These are phyloP conservation scores for Sideroxylon spinosum DNA, from an alignment of 179 eudicot genomes.

Conservation along the genomic window DNA sequence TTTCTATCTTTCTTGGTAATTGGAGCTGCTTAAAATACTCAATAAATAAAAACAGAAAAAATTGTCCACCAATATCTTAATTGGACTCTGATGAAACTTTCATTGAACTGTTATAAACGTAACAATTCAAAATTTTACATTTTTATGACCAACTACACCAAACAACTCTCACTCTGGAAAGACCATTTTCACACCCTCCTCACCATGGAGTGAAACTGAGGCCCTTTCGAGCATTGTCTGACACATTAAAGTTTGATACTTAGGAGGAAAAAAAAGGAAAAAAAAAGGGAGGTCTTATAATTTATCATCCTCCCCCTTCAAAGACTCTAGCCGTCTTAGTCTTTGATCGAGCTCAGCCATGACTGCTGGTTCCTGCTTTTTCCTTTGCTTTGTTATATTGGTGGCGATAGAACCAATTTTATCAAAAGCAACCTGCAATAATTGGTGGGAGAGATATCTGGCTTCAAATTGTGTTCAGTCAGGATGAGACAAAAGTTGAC, in stretches of 20 bases:
- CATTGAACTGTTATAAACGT: no score
- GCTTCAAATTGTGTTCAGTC: background rate
- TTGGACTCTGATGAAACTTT: background rate
- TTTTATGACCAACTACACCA: background rate
- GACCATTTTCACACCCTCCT: background rate
- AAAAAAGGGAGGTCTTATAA: background rate
- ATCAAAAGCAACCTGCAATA: slow-evolving; percentile 81
- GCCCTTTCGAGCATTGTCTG: background rate
- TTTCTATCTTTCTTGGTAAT: no score
- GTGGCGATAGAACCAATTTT: slow-evolving; percentile 76
- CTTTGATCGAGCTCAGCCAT: slow-evolving; percentile 92
- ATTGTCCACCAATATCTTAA: background rate
- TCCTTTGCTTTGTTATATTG: slow-evolving; percentile 76
- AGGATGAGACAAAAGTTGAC: background rate
- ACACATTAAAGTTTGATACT: background rate
- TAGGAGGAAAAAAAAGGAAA: background rate
- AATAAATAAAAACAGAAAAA: no score
- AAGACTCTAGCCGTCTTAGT: slow-evolving; percentile 49
- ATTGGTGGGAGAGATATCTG: background rate
- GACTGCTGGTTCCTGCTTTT: slow-evolving; percentile 90
- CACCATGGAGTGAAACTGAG: background rate
- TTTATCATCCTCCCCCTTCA: slow-evolving; percentile 16
- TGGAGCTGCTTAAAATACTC: no score
- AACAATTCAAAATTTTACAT: background rate
- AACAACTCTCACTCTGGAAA: slow-evolving; percentile 10